phyloP scores from a whole-genome alignment of 257 asterid species.

The Leonotis leonurus region DNA sequence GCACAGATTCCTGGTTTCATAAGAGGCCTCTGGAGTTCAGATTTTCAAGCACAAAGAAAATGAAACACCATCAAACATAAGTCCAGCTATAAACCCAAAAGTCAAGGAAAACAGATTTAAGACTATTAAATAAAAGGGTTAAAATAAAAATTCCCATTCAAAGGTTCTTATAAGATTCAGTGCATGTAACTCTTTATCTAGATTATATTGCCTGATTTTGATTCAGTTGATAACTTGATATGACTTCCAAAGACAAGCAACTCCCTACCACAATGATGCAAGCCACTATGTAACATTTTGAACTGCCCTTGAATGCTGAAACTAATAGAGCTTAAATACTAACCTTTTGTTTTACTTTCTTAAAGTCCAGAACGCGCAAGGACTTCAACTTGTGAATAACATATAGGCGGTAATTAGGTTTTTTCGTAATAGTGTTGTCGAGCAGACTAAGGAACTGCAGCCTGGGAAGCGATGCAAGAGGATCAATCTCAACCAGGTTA shows the following conservation, averaged over 20 bases:
- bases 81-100: not conserved
- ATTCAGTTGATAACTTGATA: not conserved
- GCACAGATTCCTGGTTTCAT: not conserved
- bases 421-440: slow-evolving; percentile 85
- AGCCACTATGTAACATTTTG: not conserved
- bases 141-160: not conserved
- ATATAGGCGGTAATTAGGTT: slow-evolving; percentile 91
- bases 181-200: not conserved
- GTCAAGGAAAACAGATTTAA: not conserved
- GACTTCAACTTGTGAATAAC: slow-evolving; percentile 91
- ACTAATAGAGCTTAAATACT: slow-evolving; percentile 14
- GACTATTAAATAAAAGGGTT: not conserved
- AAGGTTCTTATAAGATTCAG: not conserved
- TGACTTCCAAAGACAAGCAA: not conserved
- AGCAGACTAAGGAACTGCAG: slow-evolving; percentile 89
- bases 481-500: slow-evolving; percentile 90
- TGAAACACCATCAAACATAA: not conserved
- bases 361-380: slow-evolving; percentile 80
- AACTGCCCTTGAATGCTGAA: not conserved
- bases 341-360: slow-evolving; percentile 92
- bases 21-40: not conserved
- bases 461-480: slow-evolving; percentile 79
- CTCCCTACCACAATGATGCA: not conserved
- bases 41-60: not conserved
- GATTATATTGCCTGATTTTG: not conserved